phyloP scores from a whole-genome alignment of 148 eudicot species.

The Pouteria glomerata region DNA sequence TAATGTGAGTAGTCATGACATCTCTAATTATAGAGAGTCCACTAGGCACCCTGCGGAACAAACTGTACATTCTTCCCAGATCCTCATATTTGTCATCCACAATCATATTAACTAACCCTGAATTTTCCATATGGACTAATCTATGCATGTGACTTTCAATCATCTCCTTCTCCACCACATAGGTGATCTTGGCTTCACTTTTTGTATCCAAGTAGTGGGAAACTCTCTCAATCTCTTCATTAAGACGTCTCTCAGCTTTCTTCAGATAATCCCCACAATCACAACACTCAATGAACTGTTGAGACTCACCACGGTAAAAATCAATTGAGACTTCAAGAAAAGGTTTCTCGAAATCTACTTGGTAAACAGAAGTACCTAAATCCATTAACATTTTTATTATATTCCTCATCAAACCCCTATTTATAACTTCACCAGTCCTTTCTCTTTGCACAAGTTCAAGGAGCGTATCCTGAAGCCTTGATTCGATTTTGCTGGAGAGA shows the following conservation, averaged over 20 bases:
- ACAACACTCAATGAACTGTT: constrained; percentile 58
- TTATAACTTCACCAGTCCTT: constrained; percentile 61
- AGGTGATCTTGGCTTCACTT: constrained; percentile 56
- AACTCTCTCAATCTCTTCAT: constrained; percentile 70
- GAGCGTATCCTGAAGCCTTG: constrained; percentile 48
- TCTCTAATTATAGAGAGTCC: constrained; percentile 56
- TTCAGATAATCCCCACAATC: constrained; percentile 68
- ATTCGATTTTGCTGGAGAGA: constrained; percentile 47
- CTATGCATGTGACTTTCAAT: constrained; percentile 60
- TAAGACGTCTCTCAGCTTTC: constrained; percentile 63
- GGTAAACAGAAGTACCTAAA: constrained; percentile 55
- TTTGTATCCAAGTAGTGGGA: constrained; percentile 59
- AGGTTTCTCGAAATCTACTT: constrained; percentile 67
- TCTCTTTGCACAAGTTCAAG: constrained; percentile 50
- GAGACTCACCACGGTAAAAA: constrained; percentile 62
- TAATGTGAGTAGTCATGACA: constrained; percentile 60
- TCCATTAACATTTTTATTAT: constrained; percentile 58
- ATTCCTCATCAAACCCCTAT: constrained; percentile 66
- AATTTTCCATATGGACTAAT: constrained; percentile 70
- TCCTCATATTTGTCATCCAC: constrained; percentile 64
- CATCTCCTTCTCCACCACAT: constrained; percentile 66
- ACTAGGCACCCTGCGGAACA: constrained; percentile 49
- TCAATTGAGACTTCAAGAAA: constrained; percentile 61
- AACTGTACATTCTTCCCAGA: constrained; percentile 53
- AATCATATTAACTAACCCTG: constrained; percentile 65